Conservation (phyloP, 441 rosid genomes). For the Euphorbia schlechtendalii region DNA sequence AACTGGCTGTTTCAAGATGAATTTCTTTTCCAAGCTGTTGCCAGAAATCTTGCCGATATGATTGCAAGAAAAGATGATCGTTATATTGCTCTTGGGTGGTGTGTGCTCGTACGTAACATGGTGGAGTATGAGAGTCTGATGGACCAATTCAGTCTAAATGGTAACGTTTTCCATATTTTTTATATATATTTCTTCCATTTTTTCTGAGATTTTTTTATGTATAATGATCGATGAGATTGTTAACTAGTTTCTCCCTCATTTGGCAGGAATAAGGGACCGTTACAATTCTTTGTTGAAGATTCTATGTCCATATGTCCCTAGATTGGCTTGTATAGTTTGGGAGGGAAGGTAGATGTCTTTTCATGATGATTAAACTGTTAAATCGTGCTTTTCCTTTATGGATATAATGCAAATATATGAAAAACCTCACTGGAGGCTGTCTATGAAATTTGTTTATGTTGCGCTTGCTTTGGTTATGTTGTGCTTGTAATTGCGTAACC, state of each 20-base stretch:
- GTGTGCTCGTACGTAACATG: slow-evolving; percentile 59
- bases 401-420: neutral
- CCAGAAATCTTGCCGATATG: slow-evolving; percentile 36
- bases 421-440: neutral
- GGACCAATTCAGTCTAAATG: slow-evolving; percentile 45
- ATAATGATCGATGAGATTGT: slow-evolving; percentile 14
- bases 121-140: slow-evolving; percentile 43
- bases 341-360: slow-evolving; percentile 59
- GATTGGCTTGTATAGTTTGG: slow-evolving; percentile 32
- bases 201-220: slow-evolving; percentile 2
- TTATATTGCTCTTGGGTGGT: slow-evolving; percentile 80
- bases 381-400: slow-evolving; percentile 6
- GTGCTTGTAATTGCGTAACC: neutral
- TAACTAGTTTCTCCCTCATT: slow-evolving; percentile 4
- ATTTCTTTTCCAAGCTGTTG: slow-evolving; percentile 44
- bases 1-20: slow-evolving; percentile 76
- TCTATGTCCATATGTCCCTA: slow-evolving; percentile 52
- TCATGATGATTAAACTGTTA: slow-evolving; percentile 10
- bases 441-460: neutral
- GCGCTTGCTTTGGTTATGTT: neutral
- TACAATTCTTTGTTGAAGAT: slow-evolving; percentile 47
- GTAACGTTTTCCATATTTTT: slow-evolving; percentile 27
- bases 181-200: neutral
- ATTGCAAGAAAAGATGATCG: slow-evolving; percentile 60
- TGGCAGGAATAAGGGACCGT: slow-evolving; percentile 63